Conservation (phyloP, 371 early-diverging fungal genomes). For the Coemansia sp. region DNA sequence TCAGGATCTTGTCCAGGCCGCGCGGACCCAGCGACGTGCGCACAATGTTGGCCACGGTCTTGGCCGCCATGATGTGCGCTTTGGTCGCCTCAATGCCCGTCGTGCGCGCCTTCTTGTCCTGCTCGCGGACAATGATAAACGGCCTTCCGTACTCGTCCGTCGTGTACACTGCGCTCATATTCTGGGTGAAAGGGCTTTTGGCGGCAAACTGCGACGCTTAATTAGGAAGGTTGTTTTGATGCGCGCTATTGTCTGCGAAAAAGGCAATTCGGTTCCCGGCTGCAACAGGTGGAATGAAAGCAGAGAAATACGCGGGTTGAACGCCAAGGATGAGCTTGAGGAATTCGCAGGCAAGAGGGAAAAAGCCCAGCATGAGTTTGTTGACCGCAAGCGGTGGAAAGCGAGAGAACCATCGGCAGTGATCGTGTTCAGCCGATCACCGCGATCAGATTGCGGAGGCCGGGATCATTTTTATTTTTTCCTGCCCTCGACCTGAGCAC, state of each 20-base stretch:
- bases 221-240: neutral
- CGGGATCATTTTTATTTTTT: neutral
- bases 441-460: neutral
- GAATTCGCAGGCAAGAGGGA: neutral
- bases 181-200: neutral
- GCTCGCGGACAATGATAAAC: slow-evolving; percentile 94
- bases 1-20: slow-evolving; percentile 99
- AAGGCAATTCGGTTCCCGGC: neutral
- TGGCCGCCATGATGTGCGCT: slow-evolving; percentile 97
- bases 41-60: slow-evolving; percentile 93
- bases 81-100: slow-evolving; percentile 90
- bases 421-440: neutral
- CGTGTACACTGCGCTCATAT: slow-evolving; percentile 54
- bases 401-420: neutral
- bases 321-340: neutral
- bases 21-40: slow-evolving; percentile 99
- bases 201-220: neutral
- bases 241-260: neutral
- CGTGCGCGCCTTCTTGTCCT: slow-evolving; percentile 83
- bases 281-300: no score
- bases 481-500: neutral
- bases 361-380: neutral
- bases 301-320: no score
- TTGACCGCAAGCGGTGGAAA: neutral
- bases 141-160: slow-evolving; percentile 95